Evolutionary conservation across 495 filamentous ascomycete species (phyloP).

Genomic region (Aspergillus olivimuriae): DNA sequence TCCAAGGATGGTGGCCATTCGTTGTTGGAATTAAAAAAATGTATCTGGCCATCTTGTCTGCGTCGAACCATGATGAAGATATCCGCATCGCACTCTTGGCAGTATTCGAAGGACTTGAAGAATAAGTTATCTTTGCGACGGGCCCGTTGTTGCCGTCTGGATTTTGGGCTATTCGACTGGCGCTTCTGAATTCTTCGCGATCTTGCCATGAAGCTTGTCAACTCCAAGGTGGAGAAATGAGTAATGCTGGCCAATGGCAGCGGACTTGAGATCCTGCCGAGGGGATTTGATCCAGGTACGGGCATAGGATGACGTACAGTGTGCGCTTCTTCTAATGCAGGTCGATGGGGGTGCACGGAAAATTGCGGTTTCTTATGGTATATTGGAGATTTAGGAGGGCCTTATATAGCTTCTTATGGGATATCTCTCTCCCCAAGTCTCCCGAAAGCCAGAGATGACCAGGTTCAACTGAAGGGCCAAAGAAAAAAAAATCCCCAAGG

Average conservation of each 20-base stretch:
- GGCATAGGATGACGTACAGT: neutral
- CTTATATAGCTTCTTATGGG: neutral
- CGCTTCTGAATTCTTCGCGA: neutral
- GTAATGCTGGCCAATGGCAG: neutral
- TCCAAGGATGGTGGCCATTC: neutral
- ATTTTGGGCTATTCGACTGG: neutral
- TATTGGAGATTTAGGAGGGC: neutral
- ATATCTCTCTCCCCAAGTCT: neutral
- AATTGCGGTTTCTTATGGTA: neutral
- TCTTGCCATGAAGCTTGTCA: neutral
- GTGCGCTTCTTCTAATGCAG: neutral
- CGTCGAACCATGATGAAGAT: neutral
- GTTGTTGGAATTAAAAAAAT: neutral
- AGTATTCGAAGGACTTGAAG: neutral
- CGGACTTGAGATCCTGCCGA: neutral
- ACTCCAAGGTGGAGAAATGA: neutral
- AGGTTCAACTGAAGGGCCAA: constrained; percentile 1
- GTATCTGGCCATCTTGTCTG: neutral
- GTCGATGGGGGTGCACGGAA: neutral
- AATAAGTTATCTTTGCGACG: neutral
- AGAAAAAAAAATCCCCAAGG: neutral
- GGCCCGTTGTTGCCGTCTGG: neutral
- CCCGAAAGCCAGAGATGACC: neutral
- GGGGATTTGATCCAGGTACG: neutral
- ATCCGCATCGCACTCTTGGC: constrained; percentile 1